phyloP scores from a whole-genome alignment of 2,329 filamentous ascomycete genomes.

The Pseudogymnoascus sp. region DNA sequence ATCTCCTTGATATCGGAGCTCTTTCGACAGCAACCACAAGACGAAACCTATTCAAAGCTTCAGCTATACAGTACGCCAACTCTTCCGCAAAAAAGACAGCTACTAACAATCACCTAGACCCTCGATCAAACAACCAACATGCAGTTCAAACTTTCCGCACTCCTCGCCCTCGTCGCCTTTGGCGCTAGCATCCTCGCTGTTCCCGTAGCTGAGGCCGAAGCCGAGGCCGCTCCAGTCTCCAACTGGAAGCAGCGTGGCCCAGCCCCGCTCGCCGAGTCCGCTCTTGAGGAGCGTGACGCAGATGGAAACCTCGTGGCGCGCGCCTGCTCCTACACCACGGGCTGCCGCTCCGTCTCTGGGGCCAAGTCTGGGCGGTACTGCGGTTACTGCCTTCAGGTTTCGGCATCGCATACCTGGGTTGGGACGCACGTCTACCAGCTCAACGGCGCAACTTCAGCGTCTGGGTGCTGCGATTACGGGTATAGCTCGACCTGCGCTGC shows the following conservation, averaged over 20 bases:
- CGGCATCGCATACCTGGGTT: not conserved
- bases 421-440: not conserved
- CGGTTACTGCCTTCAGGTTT: not conserved
- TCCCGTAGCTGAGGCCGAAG: not conserved
- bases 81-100: not conserved
- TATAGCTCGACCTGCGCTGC: not conserved
- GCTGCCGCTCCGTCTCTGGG: not conserved
- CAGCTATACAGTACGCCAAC: not conserved
- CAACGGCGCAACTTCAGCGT: not conserved
- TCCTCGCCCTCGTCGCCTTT: not conserved
- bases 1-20: not conserved
- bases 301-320: not conserved
- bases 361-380: not conserved
- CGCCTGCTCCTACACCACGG: not conserved
- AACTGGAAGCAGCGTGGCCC: not conserved
- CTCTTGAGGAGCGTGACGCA: not conserved
- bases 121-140: not conserved
- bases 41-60: not conserved
- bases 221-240: not conserved
- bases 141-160: not conserved
- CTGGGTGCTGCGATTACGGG: not conserved
- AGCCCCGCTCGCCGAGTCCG: not conserved
- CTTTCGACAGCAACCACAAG: not conserved
- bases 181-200: not conserved
- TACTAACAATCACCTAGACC: not conserved